Evolutionary conservation across 2,329 filamentous ascomycete species (phyloP), one percentile per base, ranked within the genome.

Genomic region (Rhynchosporium agropyri): DNA sequence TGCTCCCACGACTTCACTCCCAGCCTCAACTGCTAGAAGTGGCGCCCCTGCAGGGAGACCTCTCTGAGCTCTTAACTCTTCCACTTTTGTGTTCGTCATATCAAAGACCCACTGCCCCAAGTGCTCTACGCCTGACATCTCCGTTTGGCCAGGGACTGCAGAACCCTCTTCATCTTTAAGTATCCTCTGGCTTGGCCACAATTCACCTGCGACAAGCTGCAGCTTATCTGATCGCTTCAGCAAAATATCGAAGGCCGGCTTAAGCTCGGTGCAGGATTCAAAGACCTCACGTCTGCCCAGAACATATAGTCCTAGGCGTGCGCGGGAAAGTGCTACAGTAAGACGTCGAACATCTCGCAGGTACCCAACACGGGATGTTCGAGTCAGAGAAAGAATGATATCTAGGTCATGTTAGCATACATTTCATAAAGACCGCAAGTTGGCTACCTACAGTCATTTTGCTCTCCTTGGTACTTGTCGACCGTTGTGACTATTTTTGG

Each of bases 391-490:
- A 61, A 99, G 85, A 71, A 99, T 96, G 69, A 99, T 87, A 73
- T 97, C 91, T 95, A 49, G 43, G 40, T 38, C 20, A 6, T 36
- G 48, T 72, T 68, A 71, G 64, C 36, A 54, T 26, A 9, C 3
- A 31, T 26, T 15, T 43, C 15, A 60, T 26, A n/a, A n/a, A 43
- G 40, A 33, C 43, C 31, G 53, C 12, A 40, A 20, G n/a, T 15
- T 5, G 26, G 36, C 45, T 61, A 86, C 90, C 83, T 83, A 95
- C 91, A 98, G 74, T 99, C 95, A 77, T 99, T 99, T 78, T 99
- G 95, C 80, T 99, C 95, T 75, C 95, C 96, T 79, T 99, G 95
- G 73, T 98, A 99, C 76, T 97, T 97, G 79, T 99, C 95, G 67
- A 99, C 94, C 4, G 96, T 99, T 3, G 91, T 93, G 33, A 99